A percentile compares a stretch with the other conserved stretches of the same genome.
These are phyloP conservation scores for Phyllosticta citribraziliensis DNA, from an alignment of 2,329 filamentous ascomycete species.

Conservation along the genomic window DNA sequence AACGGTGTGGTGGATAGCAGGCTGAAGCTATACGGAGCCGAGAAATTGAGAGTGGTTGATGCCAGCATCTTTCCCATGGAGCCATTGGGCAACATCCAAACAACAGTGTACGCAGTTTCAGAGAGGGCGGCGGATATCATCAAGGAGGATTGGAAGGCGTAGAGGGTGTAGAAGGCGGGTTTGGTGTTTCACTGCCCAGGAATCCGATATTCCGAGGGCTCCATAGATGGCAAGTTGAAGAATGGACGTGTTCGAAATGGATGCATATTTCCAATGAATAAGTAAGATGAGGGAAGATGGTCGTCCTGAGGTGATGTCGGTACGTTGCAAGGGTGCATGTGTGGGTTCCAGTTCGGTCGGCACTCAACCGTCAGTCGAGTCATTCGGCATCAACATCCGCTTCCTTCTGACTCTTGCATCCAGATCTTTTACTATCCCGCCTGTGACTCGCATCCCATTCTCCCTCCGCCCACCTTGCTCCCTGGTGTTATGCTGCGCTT, in stretches of 20 bases:
- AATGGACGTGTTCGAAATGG: too few relatives aligned
- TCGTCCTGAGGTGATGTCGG: too few relatives aligned
- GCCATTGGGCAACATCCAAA: slow-evolving; percentile 22
- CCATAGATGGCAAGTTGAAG: too few relatives aligned
- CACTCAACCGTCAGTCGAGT: too few relatives aligned
- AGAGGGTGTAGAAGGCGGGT: background rate
- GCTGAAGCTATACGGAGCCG: slow-evolving; percentile 19
- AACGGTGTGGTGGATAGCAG: slow-evolving; percentile 21
- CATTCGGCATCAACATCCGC: too few relatives aligned
- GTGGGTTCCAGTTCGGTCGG: too few relatives aligned
- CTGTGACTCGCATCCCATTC: background rate
- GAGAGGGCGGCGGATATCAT: slow-evolving; percentile 25
- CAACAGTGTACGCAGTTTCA: slow-evolving; percentile 24
- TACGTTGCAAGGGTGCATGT: too few relatives aligned
- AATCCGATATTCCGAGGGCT: too few relatives aligned
- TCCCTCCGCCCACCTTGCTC: background rate
- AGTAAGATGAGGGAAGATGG: too few relatives aligned
- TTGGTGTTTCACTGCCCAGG: background rate
- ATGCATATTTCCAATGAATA: too few relatives aligned
- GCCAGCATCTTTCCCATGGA: slow-evolving; percentile 17
- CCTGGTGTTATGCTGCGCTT: slow-evolving; percentile 6
- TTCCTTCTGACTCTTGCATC: background rate
- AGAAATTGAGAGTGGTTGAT: slow-evolving; percentile 11
- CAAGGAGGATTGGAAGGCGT: slow-evolving; percentile 7
- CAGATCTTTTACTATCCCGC: background rate